Conservation (phyloP, 2,329 filamentous ascomycete genomes). For the Colletotrichum higginsianum region DNA sequence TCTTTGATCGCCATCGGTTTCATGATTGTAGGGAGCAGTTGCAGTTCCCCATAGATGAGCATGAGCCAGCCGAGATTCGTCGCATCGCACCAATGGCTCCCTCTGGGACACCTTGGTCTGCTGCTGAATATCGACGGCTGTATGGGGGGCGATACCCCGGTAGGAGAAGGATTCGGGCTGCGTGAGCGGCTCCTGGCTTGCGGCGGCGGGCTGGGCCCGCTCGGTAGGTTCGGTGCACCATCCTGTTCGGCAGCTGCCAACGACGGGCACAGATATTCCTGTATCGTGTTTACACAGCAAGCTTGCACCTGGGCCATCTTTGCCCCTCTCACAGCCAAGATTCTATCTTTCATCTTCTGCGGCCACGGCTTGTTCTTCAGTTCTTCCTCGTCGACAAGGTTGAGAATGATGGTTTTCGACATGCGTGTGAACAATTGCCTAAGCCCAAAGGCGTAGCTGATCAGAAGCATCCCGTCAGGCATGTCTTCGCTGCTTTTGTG, state of each 20-base stretch:
- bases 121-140: constrained; percentile 53
- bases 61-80: constrained; percentile 69
- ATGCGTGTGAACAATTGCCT: constrained; percentile 64
- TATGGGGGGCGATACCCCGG: constrained; percentile 27
- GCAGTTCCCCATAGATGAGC: constrained; percentile 64
- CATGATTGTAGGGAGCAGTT: constrained; percentile 59
- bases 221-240: neutral
- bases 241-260: neutral
- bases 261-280: constrained; percentile 59
- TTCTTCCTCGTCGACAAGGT: constrained; percentile 60
- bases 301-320: constrained; percentile 67
- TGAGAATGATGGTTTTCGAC: constrained; percentile 65
- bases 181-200: neutral
- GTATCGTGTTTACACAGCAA: constrained; percentile 60
- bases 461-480: constrained; percentile 65
- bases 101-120: constrained; percentile 63
- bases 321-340: constrained; percentile 63
- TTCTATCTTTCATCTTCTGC: constrained; percentile 61
- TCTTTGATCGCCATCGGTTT: constrained; percentile 47
- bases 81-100: constrained; percentile 66
- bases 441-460: constrained; percentile 68
- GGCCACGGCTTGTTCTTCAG: constrained; percentile 63
- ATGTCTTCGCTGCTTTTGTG: constrained; percentile 63
- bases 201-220: neutral
- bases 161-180: neutral